Evolutionary conservation across 768 basidiomycete genomes (phyloP).

Genomic region (Kwoniella newhampshirensis): DNA sequence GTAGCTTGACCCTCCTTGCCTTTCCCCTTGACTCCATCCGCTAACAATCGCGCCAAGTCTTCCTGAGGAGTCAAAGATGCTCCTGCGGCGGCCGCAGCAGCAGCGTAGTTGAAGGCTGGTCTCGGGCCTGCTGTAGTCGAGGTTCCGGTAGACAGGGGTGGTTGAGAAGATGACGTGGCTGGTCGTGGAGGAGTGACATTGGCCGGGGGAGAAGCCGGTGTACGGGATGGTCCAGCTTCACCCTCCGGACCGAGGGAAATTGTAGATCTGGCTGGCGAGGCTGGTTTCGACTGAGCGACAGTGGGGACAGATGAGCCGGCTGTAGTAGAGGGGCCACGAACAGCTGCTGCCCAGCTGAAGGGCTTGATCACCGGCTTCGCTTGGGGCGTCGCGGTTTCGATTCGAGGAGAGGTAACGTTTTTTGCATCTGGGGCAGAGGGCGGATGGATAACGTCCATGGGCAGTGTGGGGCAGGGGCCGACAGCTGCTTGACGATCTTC

Average conservation of each 20-base stretch:
- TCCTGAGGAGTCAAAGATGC: conserved; percentile 37
- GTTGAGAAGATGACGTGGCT: background rate
- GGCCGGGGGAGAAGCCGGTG: conserved; percentile 7
- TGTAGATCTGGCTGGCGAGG: conserved; percentile 32
- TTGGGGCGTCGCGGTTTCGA: conserved; percentile 8
- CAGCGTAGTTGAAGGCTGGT: conserved; percentile 40
- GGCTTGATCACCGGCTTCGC: conserved; percentile 30
- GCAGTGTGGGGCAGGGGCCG: background rate
- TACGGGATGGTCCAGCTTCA: conserved; percentile 26
- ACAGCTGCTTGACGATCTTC: background rate
- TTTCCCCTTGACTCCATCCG: conserved; percentile 39
- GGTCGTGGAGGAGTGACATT: conserved; percentile 1
- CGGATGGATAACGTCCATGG: too few relatives aligned
- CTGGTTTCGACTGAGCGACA: conserved; percentile 22
- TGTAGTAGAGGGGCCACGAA: conserved; percentile 19
- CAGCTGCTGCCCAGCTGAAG: conserved; percentile 43
- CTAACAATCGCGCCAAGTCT: conserved; percentile 38
- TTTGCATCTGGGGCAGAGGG: too few relatives aligned
- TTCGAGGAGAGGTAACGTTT: too few relatives aligned
- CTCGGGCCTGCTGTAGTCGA: conserved; percentile 11
- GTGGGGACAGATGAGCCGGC: conserved; percentile 26
- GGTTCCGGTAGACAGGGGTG: conserved; percentile 8
- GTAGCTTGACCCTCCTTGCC: conserved; percentile 22
- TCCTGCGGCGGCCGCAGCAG: conserved; percentile 40
- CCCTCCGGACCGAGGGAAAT: conserved; percentile 20